Base-by-base conservation (phyloP, 2,329 filamentous ascomycete genomes). In the Curvularia verruculosa region DNA sequence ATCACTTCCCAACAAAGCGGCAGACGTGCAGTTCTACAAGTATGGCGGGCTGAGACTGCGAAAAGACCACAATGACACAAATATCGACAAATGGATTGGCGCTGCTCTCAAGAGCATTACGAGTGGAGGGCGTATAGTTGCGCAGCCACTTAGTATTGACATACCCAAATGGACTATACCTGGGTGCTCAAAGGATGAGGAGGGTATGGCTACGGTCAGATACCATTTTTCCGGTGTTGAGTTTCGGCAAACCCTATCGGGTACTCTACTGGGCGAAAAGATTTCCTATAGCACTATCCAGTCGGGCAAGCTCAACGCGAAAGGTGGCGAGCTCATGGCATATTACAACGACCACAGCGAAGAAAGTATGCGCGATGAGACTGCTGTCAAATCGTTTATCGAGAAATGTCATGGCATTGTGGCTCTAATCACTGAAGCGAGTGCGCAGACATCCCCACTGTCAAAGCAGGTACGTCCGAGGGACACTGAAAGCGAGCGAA, bases 191-290 rank as follows among this genome's bases (percentile, higher is more conserved):
- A 45, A 46, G 0, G 48, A 64, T 39, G 48, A 49, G 8, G 55
- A 59, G 13, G 61, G 58, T 12, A 44, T 55, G 37, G 41, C 43
- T 8, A 49, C 49, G 5, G 56, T 72, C 23, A 67, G 58, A 9
- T 77, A 71, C 31, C 52, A 72, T 40, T 74, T 74, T 52, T 65
- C 67, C 1, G 69, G 68, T 18, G 62, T 75, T 3, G 64, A 66
- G 36, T 69, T 74, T 44, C 59, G 65, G 3, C 71, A 77, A 47
- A 60, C 55, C 19, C 58, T 71, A 21, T 49, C 28, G 3, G 67
- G 66, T 1, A 44, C 48, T 4, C 52, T 70, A 10, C 40, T 63
- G 5, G 58, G 56, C 7, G 56, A 52, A 23, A 15, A 21, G 4
- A 49, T 67, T 9, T 54, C 58, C 5, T 68, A 66, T 56, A 68